A percentile compares a stretch with the other conserved stretches of the same genome.
phyloP scores from a whole-genome alignment of 495 filamentous ascomycete species.

The Talaromyces adpressus region DNA sequence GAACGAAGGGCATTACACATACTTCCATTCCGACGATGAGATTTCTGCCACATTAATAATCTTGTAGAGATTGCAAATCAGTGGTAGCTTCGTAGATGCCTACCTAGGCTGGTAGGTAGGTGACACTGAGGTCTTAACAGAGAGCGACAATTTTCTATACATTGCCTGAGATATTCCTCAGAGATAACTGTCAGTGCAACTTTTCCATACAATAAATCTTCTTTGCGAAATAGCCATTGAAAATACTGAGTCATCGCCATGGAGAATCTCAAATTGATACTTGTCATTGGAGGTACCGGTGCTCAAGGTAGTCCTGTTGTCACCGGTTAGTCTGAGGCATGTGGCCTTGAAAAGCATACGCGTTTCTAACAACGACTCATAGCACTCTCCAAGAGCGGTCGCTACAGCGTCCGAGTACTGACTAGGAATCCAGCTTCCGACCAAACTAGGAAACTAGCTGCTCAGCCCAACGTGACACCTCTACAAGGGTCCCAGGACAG shows the following conservation, averaged over 20 bases:
- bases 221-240: background rate
- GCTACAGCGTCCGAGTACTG: slow-evolving; percentile 39
- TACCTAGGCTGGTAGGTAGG: background rate
- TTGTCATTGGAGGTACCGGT: slow-evolving; percentile 47
- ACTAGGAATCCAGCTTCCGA: slow-evolving; percentile 36
- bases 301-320: slow-evolving; percentile 48
- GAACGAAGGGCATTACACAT: background rate
- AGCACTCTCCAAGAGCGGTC: slow-evolving; percentile 30
- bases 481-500: slow-evolving; percentile 35
- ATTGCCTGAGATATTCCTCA: background rate
- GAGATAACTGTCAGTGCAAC: background rate
- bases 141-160: background rate
- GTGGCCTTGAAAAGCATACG: background rate
- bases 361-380: background rate
- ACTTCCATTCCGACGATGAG: background rate
- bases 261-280: slow-evolving; percentile 15
- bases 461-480: slow-evolving; percentile 34
- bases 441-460: slow-evolving; percentile 30
- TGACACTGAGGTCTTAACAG: background rate
- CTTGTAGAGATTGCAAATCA: background rate
- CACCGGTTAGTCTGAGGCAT: slow-evolving; percentile 14
- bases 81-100: background rate
- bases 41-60: background rate
- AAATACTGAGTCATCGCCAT: background rate
- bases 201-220: background rate